Evolutionary conservation across 2,329 filamentous ascomycete genomes (phyloP), one percentile per base, ranked within the genome.

Genomic region (Phyllosticta citrichinensis): DNA sequence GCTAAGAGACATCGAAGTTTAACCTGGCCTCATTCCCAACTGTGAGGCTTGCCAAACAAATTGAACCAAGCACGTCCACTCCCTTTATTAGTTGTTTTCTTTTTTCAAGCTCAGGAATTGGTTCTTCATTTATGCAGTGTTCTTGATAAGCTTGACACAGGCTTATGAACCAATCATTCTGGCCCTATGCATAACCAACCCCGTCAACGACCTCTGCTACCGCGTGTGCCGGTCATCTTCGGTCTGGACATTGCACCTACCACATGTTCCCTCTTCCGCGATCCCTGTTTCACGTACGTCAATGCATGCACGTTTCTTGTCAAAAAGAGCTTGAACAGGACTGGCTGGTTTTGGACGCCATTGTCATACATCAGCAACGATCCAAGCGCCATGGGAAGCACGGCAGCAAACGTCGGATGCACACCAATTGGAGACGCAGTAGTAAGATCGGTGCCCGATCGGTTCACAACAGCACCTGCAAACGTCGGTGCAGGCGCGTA

Each of bases 401-500:
- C 40, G 6, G 40, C 40, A 47, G 40, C 40, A 47, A 47, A 47
- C 40, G 40, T n/a, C 40, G 40, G 40, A 47, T 47, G 40, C 40
- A 47, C 14, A 47, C 40, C 40, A 47, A 47, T n/a, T 47, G 40
- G 17, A 47, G 58, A 54, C 53, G 58, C 40, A 10, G 53, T 60
- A 27, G 58, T 60, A 60, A 40, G 35, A 56, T 56, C 58, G 58
- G 53, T 47, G 40, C 55, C 47, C 35, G 51, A 60, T 54, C 56
- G 50, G 58, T 53, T 40, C 57, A 55, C 52, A 40, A 52, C 52
- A 40, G 52, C 30, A 25, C 57, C 53, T 30, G 47, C 52, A 30
- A 60, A 56, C 53, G 53, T 56, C 40, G 40, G n/a, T 17, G 58
- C 53, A 52, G 35, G 58, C 58, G 55, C 24, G 58, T 60, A 60